phyloP scores from a whole-genome alignment of 2,329 filamentous ascomycete genomes.

The Trichoderma harzianum region DNA sequence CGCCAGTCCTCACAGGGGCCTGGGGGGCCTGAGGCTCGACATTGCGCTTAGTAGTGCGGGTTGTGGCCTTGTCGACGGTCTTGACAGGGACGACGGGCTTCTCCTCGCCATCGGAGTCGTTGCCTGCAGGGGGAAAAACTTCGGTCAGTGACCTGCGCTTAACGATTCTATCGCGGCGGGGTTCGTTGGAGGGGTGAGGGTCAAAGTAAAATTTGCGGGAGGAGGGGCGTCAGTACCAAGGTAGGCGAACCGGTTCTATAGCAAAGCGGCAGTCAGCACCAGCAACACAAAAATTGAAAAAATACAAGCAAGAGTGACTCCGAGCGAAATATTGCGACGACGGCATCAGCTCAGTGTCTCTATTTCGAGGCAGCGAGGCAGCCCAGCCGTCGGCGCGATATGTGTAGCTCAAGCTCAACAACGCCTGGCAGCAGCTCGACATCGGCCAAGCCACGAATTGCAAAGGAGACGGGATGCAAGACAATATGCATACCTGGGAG shows the following conservation, averaged over 20 bases:
- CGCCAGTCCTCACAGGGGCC: constrained; percentile 52
- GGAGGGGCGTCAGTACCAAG: constrained; percentile 68
- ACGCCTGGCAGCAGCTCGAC: neutral
- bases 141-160: constrained; percentile 17
- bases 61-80: constrained; percentile 79
- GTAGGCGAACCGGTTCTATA: constrained; percentile 93
- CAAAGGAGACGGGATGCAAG: neutral
- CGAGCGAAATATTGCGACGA: neutral
- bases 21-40: constrained; percentile 68
- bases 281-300: neutral
- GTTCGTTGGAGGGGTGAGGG: constrained; percentile 21
- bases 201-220: constrained; percentile 17
- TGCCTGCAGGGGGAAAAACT: constrained; percentile 41
- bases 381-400: neutral
- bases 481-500: constrained; percentile 47
- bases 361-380: neutral
- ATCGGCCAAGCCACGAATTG: constrained; percentile 9
- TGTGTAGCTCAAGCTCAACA: neutral
- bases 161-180: constrained; percentile 18
- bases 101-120: constrained; percentile 58
- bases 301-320: neutral
- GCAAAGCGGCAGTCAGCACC: constrained; percentile 4
- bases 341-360: neutral
- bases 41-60: constrained; percentile 80
- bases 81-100: constrained; percentile 82